These are phyloP conservation scores for Cicer judaicum DNA, from an alignment of 306 rosid genomes.

Conservation along the genomic window DNA sequence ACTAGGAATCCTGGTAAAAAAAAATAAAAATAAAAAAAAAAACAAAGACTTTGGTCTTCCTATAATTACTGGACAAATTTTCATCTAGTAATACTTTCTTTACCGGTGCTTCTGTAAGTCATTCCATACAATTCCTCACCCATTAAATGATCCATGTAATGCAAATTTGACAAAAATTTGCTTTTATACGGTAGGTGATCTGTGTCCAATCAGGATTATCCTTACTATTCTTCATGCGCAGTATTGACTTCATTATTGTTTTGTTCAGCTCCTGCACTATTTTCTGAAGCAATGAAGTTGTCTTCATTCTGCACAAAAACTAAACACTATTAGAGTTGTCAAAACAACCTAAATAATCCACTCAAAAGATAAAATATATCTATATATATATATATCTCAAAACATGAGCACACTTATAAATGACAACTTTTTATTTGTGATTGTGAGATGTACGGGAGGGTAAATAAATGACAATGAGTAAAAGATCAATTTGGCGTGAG, in stretches of 20 bases:
- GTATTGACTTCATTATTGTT: conserved; percentile 25
- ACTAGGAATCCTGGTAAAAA: neutral
- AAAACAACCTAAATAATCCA: neutral
- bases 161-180: neutral
- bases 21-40: too few species aligned
- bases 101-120: neutral
- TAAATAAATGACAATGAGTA: neutral
- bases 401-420: neutral
- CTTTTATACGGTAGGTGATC: neutral
- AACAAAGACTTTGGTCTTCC: neutral
- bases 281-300: neutral
- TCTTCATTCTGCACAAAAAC: conserved; percentile 38
- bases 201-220: neutral
- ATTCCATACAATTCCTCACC: neutral
- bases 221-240: conserved; percentile 13
- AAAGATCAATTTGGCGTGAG: neutral
- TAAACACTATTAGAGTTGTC: neutral
- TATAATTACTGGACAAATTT: neutral
- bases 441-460: too few species aligned
- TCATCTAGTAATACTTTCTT: neutral
- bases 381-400: neutral
- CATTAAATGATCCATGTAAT: conserved; percentile 8
- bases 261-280: conserved; percentile 17
- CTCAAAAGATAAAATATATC: neutral
- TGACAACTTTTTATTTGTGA: too few species aligned